Base-by-base conservation (phyloP, 495 filamentous ascomycete genomes). In the Pseudomonodictys pantanalensis region DNA sequence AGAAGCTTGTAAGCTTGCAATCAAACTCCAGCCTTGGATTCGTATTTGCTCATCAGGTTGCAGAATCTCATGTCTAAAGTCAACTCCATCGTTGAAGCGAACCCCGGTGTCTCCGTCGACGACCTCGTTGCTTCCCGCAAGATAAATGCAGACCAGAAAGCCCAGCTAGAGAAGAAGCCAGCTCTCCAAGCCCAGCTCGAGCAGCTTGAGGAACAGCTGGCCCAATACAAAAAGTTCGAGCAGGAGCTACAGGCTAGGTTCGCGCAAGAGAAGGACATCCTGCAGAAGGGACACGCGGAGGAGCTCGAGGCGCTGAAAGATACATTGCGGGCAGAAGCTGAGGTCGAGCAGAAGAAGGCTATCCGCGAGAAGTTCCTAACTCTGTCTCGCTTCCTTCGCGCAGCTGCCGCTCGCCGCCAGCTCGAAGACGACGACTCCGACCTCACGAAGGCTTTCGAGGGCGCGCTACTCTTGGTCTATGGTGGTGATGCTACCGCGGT, bases 111-210 rank as follows among this genome's bases (percentile, higher is more conserved):
- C 71, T 81, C 83, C 2, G 83, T 97, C 44, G 92, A 97, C 52
- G 84, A 93, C n/a, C 83, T 97, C 26, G 86, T 97, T 12, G 73
- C 78, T 8, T 71, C 80, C 51, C 89, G 87, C 75, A 88, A 92
- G 71, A 92, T 99, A 79, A 99, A 97, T 70, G 63, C 75, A 65
- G 95, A 99, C 73, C 91, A 97, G 73, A 95, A 91, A 72, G 85
- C 87, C 7, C 88, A 96, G 74, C 83, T 85, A 23, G 75, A 87
- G 60, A 95, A 95, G 81, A 97, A 96, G 70, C 92, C 93, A n/a
- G 72, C 79, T 15, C 83, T 97, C 12, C 87, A 90, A 68, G 81
- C 83, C 25, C 81, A 86, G 62, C 76, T 91, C 45, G 72, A 80
- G 24, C 87, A 93, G 73, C 74, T 89, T 26, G 88, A 93, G 70